Conservation (phyloP, 2,329 filamentous ascomycete genomes). For the Hypoxylon sp. region DNA sequence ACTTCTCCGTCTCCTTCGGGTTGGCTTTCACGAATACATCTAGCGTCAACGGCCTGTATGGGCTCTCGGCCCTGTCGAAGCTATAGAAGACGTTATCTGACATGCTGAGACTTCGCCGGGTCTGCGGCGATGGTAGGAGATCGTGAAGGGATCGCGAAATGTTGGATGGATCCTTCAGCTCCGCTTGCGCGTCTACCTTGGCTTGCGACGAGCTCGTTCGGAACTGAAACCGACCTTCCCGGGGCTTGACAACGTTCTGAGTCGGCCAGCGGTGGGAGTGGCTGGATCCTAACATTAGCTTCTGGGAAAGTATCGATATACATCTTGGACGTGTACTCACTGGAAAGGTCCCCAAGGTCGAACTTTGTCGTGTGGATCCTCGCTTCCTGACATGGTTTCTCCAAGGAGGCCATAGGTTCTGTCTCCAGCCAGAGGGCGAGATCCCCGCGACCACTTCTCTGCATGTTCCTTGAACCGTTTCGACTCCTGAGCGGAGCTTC, state of each 20-base stretch:
- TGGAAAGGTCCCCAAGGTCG: constrained; percentile 52
- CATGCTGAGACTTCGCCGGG: constrained; percentile 43
- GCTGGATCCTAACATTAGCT: constrained; percentile 26
- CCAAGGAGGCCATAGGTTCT: constrained; percentile 28
- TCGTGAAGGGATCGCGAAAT: constrained; percentile 54
- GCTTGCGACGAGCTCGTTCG: constrained; percentile 51
- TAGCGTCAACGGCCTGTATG: constrained; percentile 56
- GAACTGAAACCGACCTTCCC: constrained; percentile 40
- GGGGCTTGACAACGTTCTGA: constrained; percentile 57
- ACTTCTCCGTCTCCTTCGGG: constrained; percentile 58
- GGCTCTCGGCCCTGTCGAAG: constrained; percentile 57
- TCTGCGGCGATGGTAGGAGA: constrained; percentile 47
- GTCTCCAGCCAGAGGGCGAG: constrained; percentile 51
- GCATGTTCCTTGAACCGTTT: constrained; percentile 60
- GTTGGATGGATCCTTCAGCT: constrained; percentile 54
- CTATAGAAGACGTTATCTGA: constrained; percentile 58
- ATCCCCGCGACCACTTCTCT: constrained; percentile 59
- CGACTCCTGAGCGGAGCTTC: constrained; percentile 57
- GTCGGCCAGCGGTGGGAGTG: constrained; percentile 35
- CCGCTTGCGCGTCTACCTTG: constrained; percentile 52
- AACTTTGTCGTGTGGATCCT: constrained; percentile 52
- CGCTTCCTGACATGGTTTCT: constrained; percentile 43
- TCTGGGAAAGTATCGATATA: background rate
- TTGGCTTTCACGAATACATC: constrained; percentile 55
- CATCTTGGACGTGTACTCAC: constrained; percentile 48